Conservation (phyloP, 2,329 filamentous ascomycete species). For the Arthrobotrys conoides region DNA sequence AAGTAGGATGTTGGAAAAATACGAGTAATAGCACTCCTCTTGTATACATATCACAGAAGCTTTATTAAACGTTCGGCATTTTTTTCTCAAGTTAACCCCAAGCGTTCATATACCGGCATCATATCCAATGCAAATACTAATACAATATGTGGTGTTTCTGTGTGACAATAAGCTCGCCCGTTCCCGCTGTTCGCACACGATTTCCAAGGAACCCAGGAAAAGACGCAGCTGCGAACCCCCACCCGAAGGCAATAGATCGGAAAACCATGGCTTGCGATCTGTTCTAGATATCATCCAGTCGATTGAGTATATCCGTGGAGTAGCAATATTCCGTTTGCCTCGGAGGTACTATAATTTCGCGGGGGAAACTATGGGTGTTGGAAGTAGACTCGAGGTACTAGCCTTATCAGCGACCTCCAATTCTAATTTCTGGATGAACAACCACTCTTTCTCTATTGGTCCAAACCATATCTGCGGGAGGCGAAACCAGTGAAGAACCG, state of each 20-base stretch:
- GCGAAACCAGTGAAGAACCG: conserved; percentile 9
- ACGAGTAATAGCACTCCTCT: background rate
- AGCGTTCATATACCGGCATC: background rate
- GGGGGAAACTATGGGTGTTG: background rate
- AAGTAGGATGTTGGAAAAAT: background rate
- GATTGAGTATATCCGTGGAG: conserved; percentile 22
- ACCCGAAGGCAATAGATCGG: conserved; percentile 16
- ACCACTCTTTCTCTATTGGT: conserved; percentile 1
- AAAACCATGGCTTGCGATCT: conserved; percentile 15
- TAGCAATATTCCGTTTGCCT: background rate
- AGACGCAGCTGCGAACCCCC: conserved; percentile 9
- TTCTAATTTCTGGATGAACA: conserved; percentile 19
- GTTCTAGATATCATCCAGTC: background rate
- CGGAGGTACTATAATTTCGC: conserved; percentile 13
- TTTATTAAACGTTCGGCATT: background rate
- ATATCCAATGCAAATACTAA: background rate
- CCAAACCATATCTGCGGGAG: background rate
- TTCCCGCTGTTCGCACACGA: background rate
- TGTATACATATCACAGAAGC: conserved; percentile 7
- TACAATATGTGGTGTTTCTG: conserved; percentile 1
- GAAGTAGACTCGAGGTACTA: conserved; percentile 21
- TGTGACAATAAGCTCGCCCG: conserved; percentile 7
- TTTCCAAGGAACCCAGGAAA: background rate
- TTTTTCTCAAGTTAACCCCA: background rate
- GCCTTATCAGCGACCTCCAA: conserved; percentile 23